Conservation (phyloP, 345 rosid genomes). For the Gossypium mustelinum region DNA sequence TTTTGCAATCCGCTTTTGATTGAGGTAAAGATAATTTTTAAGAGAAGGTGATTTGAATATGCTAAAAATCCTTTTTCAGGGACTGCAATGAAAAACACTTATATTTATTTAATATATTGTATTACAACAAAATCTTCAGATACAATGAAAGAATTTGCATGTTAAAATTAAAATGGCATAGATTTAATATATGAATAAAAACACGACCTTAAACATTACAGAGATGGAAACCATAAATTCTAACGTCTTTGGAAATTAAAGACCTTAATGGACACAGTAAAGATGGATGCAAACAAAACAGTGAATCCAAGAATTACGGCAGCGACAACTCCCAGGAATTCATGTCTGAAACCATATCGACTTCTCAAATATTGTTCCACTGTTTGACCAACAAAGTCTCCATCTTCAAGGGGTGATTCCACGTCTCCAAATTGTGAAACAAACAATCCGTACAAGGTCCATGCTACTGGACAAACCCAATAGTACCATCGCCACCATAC, state of each 20-base stretch:
- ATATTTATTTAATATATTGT: neutral
- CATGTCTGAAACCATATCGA: constrained; percentile 14
- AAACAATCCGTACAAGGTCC: constrained; percentile 49
- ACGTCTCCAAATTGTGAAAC: constrained; percentile 42
- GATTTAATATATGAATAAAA: too few relatives aligned
- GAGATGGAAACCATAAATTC: neutral
- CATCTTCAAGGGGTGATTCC: neutral
- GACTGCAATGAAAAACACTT: too few relatives aligned
- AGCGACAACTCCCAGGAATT: constrained; percentile 12
- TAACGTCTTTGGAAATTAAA: constrained; percentile 27
- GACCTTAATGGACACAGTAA: constrained; percentile 14
- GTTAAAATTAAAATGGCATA: neutral
- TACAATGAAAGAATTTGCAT: neutral
- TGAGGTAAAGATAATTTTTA: too few relatives aligned
- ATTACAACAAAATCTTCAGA: neutral
- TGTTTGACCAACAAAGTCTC: neutral
- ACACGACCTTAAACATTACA: too few relatives aligned
- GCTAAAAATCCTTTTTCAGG: too few relatives aligned
- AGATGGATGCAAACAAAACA: constrained; percentile 18
- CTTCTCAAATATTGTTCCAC: constrained; percentile 18
- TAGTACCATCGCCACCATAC: constrained; percentile 39
- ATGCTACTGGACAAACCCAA: constrained; percentile 42
- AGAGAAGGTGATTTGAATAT: too few relatives aligned
- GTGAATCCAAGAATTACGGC: constrained; percentile 14
- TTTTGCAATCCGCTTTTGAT: too few relatives aligned